Base-by-base conservation (phyloP, 257 asterid genomes). In the Plantago major region DNA sequence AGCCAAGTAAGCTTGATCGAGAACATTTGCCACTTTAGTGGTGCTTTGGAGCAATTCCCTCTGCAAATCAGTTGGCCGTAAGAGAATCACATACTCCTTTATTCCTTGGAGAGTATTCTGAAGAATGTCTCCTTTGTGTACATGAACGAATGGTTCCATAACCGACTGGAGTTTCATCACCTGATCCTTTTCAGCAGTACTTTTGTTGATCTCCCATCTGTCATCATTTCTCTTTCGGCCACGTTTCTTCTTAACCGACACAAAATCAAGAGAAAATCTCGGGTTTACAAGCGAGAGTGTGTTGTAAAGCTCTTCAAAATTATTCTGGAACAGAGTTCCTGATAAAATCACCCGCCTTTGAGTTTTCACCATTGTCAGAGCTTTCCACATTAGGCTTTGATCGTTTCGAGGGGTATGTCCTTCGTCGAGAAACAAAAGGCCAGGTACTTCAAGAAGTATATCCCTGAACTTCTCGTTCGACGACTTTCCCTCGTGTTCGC, bases 281-380 rank as follows among this genome's bases (percentile, higher is more conserved):
- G 94, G 95, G 33, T 80, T 81, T n/a, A 84, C 95, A 0, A 91
- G 64, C 30, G 79, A 73, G 13, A 91, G 67, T 0, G 94, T 91
- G 57, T 86, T 91, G 78, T 70, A 74, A 26, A 91, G 78, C 84
- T 88, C 92, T 0, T 51, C 26, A 5, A 84, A 79, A 55, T 81
- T 83, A 71, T 88, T 90, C 82, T 90, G 96, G 45, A 90, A 90
- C 0, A 89, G 96, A 10, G 95, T 91, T 8, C 96, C 98, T 0
- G 96, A 91, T 6, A 91, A 71, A 42, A 91, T 86, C 18, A 88
- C 73, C 12, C 87, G 86, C 50, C 90, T 67, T n/a, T 65, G 60
- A 0, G 96, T 88, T 14, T 68, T 65, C 14, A 80, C 68, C 33
- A 74, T 71, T 13, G 81, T 69, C 59, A 91, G 53, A 11, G 80